Percentiles rank a stretch among this genome's conserved stretches.
phyloP scores from a whole-genome alignment of 345 rosid species.

The Euclidium syriacum region DNA sequence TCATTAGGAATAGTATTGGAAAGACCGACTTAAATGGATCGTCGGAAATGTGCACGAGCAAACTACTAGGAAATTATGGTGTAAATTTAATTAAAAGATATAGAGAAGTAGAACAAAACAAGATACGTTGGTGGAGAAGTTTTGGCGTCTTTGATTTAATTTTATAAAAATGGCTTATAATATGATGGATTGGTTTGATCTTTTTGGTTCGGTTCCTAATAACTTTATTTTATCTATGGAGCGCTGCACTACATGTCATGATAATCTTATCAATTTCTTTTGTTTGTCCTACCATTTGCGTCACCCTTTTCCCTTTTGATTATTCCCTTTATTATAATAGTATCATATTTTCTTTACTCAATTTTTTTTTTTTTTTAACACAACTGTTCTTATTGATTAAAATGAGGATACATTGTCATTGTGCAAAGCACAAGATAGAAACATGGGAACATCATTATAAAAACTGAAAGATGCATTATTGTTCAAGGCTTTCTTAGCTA shows the following conservation, averaged over 20 bases:
- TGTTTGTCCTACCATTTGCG: neutral
- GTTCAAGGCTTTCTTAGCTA: too few relatives aligned
- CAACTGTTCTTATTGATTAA: too few relatives aligned
- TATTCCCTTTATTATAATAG: neutral
- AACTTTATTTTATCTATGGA: neutral
- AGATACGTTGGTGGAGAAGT: neutral
- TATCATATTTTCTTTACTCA: too few relatives aligned
- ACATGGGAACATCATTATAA: too few relatives aligned
- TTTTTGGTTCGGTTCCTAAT: too few relatives aligned
- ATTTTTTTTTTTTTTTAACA: too few relatives aligned
- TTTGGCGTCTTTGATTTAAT: neutral
- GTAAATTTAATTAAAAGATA: neutral
- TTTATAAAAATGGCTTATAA: slow-evolving; percentile 18
- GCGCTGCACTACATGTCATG: neutral
- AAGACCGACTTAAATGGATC: too few relatives aligned
- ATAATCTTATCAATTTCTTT: neutral
- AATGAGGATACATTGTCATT: too few relatives aligned
- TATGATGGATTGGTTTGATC: neutral
- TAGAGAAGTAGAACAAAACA: neutral
- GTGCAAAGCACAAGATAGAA: too few relatives aligned
- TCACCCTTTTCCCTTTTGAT: neutral
- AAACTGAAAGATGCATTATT: too few relatives aligned
- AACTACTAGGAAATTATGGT: slow-evolving; percentile 15
- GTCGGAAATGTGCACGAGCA: slow-evolving; percentile 10
- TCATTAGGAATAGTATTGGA: neutral